Base-by-base conservation (phyloP, 2,329 filamentous ascomycete genomes). In the Sordariomycetes sp. region DNA sequence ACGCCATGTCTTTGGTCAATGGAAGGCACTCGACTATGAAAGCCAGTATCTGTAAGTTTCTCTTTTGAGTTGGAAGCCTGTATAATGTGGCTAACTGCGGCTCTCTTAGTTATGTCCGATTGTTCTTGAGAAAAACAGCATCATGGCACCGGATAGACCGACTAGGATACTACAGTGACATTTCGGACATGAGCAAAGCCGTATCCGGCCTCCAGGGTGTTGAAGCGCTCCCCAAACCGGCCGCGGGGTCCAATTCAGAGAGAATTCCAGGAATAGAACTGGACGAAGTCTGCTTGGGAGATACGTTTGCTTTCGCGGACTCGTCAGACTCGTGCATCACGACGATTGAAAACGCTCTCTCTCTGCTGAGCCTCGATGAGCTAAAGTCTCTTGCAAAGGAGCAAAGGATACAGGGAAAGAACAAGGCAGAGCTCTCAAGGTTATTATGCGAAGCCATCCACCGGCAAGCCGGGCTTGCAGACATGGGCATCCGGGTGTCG, bases 121-220 rank as follows among this genome's bases (percentile, higher is more conserved):
- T 99, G 1, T 99, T 99, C 67, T 77, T 99, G 3, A 85, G 94
- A 53, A 99, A 99, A 70, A 90, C 90, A 1, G 88, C 89, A 24
- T 85, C 86, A 1, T 99, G 94, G 94, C 91, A 97, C 74, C 86
- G 94, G 11, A 81, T 90, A 62, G 83, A 81, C 65, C 83, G 85
- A 24, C 73, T 99, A 28, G 83, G 84, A 1, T 97, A 97, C 66
- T 83, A 93, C 66, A 82, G 84, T 62, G 92, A 97, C 68, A 88
- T 99, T 61, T 80, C 86, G 52, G 83, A 97, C 68, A 76, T 92
- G 46, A 76, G 84, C 16, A 68, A 72, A 16, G 88, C 90, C 1
- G 84, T 91, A 3, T 70, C 74, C 14, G 79, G 76, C 53, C 74
- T 97, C 5, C 88, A 94, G 65, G 68, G 69, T 43, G 63, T 64